phyloP scores from a whole-genome alignment of 257 asterid species.

The Cinchona pubescens region DNA sequence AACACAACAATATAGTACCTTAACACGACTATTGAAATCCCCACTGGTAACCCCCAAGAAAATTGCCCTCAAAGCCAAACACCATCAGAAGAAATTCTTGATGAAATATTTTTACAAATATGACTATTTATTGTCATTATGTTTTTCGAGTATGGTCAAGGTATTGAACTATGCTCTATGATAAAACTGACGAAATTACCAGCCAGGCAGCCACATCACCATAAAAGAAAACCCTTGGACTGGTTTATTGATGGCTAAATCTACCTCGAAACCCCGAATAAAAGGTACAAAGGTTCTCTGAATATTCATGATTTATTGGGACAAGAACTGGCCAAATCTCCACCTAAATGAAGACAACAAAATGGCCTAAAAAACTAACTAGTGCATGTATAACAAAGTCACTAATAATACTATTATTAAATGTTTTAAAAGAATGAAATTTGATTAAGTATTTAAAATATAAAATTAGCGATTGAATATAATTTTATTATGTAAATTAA shows the following conservation, averaged over 20 bases:
- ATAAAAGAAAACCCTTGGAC: neutral
- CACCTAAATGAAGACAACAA: neutral
- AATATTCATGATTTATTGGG: neutral
- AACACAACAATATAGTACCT: no score
- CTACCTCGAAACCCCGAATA: no score
- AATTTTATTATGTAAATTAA: no score
- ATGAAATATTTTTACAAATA: neutral
- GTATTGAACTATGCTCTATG: neutral
- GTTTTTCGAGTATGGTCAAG: neutral
- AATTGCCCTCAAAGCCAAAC: neutral
- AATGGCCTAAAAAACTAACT: neutral
- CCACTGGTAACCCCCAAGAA: neutral
- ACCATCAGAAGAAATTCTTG: no score
- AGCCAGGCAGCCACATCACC: no score
- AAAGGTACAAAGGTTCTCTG: neutral
- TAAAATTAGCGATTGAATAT: no score
- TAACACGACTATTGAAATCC: no score
- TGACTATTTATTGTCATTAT: neutral
- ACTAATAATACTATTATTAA: no score
- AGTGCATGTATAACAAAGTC: no score
- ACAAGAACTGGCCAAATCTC: neutral
- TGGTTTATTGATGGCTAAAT: no score
- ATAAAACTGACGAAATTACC: neutral
- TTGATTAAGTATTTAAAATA: no score
- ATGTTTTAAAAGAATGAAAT: no score